phyloP scores from a whole-genome alignment of 768 basidiomycete genomes.

The Tephrocybe sp. region DNA sequence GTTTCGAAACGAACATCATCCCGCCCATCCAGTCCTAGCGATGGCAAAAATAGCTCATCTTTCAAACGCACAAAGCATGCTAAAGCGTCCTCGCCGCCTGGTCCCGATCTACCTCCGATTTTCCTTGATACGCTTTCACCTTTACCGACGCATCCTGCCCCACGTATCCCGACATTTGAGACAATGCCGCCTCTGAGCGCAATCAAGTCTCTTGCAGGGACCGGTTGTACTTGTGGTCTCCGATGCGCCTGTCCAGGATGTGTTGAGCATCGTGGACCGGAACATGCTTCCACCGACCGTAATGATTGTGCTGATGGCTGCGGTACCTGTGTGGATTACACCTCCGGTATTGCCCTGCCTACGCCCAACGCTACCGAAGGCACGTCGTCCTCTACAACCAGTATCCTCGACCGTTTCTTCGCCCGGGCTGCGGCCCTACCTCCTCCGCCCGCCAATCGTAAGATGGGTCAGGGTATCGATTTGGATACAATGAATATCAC shows the following conservation, averaged over 20 bases:
- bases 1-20: conserved; percentile 22
- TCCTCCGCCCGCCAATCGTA: conserved; percentile 44
- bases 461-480: conserved; percentile 31
- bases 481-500: conserved; percentile 54
- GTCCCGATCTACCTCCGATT: conserved; percentile 50
- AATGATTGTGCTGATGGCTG: conserved; percentile 53
- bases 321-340: conserved; percentile 59
- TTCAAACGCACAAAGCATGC: conserved; percentile 33
- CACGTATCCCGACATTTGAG: conserved; percentile 44
- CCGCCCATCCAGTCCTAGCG: conserved; percentile 28
- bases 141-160: conserved; percentile 14
- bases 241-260: conserved; percentile 74
- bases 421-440: conserved; percentile 69
- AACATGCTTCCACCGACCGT: conserved; percentile 44
- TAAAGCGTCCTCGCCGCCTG: conserved; percentile 19
- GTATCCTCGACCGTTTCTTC: conserved; percentile 61
- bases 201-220: conserved; percentile 57
- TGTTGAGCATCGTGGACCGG: conserved; percentile 59
- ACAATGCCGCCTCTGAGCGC: conserved; percentile 60
- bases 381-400: conserved; percentile 17
- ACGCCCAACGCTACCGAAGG: conserved; percentile 8
- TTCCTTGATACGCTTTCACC: conserved; percentile 27
- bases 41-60: conserved; percentile 13
- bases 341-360: conserved; percentile 41
- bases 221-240: conserved; percentile 71